These are phyloP conservation scores for Fusarium brachygibbosum DNA, from an alignment of 2,329 filamentous ascomycete species.

Conservation along the genomic window DNA sequence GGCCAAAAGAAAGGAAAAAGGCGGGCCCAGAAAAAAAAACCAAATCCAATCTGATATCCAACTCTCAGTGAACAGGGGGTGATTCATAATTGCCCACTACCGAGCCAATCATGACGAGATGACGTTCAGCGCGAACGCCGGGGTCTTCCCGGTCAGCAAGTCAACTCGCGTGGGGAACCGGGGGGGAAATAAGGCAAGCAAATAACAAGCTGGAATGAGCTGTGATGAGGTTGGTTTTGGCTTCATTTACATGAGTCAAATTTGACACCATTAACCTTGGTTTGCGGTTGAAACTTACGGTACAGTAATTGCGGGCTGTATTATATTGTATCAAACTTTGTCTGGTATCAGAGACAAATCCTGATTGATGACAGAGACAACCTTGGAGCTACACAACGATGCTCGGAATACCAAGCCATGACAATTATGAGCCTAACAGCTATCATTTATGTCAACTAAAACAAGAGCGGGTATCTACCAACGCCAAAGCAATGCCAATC, in stretches of 20 bases:
- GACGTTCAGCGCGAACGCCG: constrained; percentile 53
- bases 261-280: neutral
- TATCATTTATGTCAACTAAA: neutral
- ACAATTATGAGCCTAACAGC: neutral
- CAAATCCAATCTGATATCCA: constrained; percentile 55
- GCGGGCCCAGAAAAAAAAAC: constrained; percentile 43
- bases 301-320: neutral
- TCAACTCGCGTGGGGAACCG: constrained; percentile 47
- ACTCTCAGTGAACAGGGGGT: constrained; percentile 51
- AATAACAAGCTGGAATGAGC: constrained; percentile 3
- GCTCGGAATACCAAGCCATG: neutral
- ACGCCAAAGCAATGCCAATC: constrained; percentile 22
- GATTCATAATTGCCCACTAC: constrained; percentile 44
- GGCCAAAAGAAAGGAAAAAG: constrained; percentile 16
- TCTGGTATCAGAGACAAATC: neutral
- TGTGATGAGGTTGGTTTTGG: constrained; percentile 11
- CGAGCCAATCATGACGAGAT: constrained; percentile 53
- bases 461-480: constrained; percentile 35
- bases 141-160: constrained; percentile 43
- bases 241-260: neutral
- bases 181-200: constrained; percentile 16
- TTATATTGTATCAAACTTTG: neutral
- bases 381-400: neutral
- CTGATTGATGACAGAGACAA: neutral
- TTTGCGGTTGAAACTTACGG: neutral